Evolutionary conservation across 768 basidiomycete genomes (phyloP), one percentile per base, ranked within the genome.

Genomic region (Cystofilobasidium macerans): DNA sequence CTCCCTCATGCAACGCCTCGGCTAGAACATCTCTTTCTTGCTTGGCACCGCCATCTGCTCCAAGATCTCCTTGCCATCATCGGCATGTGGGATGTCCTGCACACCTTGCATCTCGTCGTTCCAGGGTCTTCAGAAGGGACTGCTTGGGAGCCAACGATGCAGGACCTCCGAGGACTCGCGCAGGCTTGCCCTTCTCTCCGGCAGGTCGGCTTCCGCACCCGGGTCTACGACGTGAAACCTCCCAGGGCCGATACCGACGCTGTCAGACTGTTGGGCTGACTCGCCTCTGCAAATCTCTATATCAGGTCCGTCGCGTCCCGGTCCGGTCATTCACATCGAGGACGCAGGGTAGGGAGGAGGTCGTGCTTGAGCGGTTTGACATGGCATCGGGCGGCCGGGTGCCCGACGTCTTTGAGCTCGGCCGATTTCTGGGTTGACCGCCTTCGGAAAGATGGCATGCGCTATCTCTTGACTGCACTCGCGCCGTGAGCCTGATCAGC

Each of bases 191-290:
- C 24, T 11, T 43, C 43, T 28, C 43, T 59, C 24, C 40, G 40
- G 20, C 64, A 65, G 57, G 54, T 65, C 6, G 64, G 64, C 1
- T 48, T 32, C 14, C 13, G 57, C 12, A 65, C 64, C 14, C 26
- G 33, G 40, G 45, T 58, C 0, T 65, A 45, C 35, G 64, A 65
- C 26, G 57, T 65, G 24, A 32, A 45, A 51, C 42, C 20, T 35
- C 11, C 43, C 7, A 22, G n/a, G 14, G 22, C 12, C 35, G 38
- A 20, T 26, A 26, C 12, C 36, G 47, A 47, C 6, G 4, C 45
- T 40, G 9, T 16, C 38, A 9, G 38, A 8, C 38, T 16, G 38
- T 16, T 16, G 16, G 38, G 38, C 38, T 40, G 16, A 40, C 45
- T 5, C 6, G 22, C 22, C n/a, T 16, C 45, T n/a, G 43, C 20